Evolutionary conservation across 2,329 filamentous ascomycete species (phyloP).

Genomic region (Arthrobotrys iridis): DNA sequence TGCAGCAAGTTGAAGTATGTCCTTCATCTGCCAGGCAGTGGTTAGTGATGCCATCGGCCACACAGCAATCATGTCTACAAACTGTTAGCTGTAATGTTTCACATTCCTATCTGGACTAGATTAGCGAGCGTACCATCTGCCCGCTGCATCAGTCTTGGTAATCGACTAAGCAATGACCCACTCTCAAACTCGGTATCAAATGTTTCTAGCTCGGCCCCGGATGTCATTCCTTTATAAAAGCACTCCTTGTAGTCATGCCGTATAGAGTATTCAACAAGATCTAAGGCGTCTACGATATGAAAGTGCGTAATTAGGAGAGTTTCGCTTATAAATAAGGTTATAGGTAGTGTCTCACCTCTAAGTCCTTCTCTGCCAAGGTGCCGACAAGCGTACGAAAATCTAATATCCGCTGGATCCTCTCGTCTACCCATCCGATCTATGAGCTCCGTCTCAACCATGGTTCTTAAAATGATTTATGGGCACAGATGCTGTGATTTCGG

Average conservation of each 20-base stretch:
- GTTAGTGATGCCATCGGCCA: conserved; percentile 41
- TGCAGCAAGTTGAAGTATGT: conserved; percentile 41
- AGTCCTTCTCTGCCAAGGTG: conserved; percentile 42
- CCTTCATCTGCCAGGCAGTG: conserved; percentile 48
- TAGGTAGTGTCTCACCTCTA: conserved; percentile 44
- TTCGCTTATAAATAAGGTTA: not conserved
- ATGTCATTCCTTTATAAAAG: conserved; percentile 47
- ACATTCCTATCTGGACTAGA: not conserved
- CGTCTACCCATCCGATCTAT: conserved; percentile 45
- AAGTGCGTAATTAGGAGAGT: too few species aligned
- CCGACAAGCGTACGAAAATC: conserved; percentile 37
- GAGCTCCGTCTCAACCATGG: conserved; percentile 46
- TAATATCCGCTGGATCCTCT: conserved; percentile 46
- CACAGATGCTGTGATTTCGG: not conserved
- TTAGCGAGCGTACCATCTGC: conserved; percentile 45
- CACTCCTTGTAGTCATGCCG: conserved; percentile 50
- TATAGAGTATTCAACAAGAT: conserved; percentile 47
- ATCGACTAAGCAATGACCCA: conserved; percentile 38
- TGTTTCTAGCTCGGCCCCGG: conserved; percentile 42
- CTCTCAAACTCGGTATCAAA: conserved; percentile 50
- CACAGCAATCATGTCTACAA: conserved; percentile 49
- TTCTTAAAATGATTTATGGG: not conserved
- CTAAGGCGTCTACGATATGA: conserved; percentile 26
- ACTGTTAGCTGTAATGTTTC: not conserved
- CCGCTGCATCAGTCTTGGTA: conserved; percentile 45